Evolutionary conservation across 2,329 filamentous ascomycete genomes (phyloP).

Genomic region (Fusarium sp.): DNA sequence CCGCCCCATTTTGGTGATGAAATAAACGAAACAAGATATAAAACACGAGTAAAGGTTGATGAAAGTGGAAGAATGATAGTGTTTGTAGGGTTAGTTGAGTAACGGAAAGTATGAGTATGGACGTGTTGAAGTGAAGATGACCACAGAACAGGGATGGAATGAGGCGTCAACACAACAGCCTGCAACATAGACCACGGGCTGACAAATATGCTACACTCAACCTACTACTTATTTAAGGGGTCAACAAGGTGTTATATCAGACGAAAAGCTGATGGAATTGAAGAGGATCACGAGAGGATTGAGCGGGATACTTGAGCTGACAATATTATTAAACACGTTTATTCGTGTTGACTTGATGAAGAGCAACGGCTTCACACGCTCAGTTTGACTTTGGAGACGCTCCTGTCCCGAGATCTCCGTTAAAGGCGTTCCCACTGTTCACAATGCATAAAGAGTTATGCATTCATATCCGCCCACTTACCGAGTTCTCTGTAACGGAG

Average conservation of each 20-base stretch:
- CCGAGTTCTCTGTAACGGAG: neutral
- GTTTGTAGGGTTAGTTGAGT: constrained; percentile 2
- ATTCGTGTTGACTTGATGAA: neutral
- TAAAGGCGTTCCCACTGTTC: neutral
- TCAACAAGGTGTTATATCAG: neutral
- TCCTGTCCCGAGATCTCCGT: constrained; percentile 6
- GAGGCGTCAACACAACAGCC: constrained; percentile 8
- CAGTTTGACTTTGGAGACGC: constrained; percentile 2
- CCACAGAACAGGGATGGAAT: constrained; percentile 33
- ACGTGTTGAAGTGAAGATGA: constrained; percentile 8
- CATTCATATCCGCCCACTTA: neutral
- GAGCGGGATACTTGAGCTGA: neutral
- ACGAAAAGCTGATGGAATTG: neutral
- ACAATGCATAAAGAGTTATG: constrained; percentile 15
- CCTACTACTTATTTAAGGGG: neutral
- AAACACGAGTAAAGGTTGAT: constrained; percentile 1
- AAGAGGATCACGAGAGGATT: neutral
- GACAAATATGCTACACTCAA: constrained; percentile 31
- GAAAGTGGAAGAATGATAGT: neutral
- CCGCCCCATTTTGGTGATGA: constrained; percentile 37
- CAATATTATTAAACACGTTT: neutral
- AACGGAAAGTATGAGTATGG: neutral
- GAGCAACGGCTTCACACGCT: neutral
- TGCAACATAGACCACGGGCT: constrained; percentile 18
- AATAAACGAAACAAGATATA: neutral